Evolutionary conservation across 306 rosid genomes (phyloP).

Genomic region (Mucuna pruriens): DNA sequence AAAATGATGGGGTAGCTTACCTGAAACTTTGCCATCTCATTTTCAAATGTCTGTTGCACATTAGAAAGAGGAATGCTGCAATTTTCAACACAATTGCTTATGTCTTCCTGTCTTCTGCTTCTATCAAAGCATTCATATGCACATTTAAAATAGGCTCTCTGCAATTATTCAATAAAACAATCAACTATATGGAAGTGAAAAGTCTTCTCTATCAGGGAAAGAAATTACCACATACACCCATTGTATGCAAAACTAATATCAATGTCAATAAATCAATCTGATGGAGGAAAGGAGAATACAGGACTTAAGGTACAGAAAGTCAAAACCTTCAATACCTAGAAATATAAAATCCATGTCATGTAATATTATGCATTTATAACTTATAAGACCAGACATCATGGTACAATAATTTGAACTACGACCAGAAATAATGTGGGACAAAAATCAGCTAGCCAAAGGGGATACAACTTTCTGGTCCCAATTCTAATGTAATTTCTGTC

Average conservation of each 20-base stretch:
- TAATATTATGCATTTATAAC: slow-evolving; percentile 7
- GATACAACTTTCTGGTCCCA: neutral
- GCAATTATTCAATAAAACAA: slow-evolving; percentile 42
- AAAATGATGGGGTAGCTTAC: slow-evolving; percentile 47
- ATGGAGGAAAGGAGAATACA: neutral
- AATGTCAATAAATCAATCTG: neutral
- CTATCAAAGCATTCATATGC: slow-evolving; percentile 91
- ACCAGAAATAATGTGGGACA: neutral
- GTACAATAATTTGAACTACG: slow-evolving; percentile 17
- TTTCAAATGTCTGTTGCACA: slow-evolving; percentile 81
- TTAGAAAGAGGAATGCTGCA: slow-evolving; percentile 78
- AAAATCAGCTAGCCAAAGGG: slow-evolving; percentile 1
- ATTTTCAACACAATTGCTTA: slow-evolving; percentile 73
- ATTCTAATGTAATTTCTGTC: slow-evolving; percentile 21
- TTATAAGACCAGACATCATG: neutral
- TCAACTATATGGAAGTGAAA: slow-evolving; percentile 19
- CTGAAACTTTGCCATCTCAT: slow-evolving; percentile 92
- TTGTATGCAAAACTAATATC: slow-evolving; percentile 4
- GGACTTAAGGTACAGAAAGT: neutral
- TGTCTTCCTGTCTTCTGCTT: slow-evolving; percentile 77
- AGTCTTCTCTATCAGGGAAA: slow-evolving; percentile 4
- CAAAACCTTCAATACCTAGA: slow-evolving; percentile 13
- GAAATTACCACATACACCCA: neutral
- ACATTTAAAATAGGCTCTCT: slow-evolving; percentile 96
- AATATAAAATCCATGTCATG: neutral